A percentile compares a stretch with the other conserved stretches of the same genome.
Conservation (phyloP, 768 basidiomycete genomes). For the Leccinum rimulosum region DNA sequence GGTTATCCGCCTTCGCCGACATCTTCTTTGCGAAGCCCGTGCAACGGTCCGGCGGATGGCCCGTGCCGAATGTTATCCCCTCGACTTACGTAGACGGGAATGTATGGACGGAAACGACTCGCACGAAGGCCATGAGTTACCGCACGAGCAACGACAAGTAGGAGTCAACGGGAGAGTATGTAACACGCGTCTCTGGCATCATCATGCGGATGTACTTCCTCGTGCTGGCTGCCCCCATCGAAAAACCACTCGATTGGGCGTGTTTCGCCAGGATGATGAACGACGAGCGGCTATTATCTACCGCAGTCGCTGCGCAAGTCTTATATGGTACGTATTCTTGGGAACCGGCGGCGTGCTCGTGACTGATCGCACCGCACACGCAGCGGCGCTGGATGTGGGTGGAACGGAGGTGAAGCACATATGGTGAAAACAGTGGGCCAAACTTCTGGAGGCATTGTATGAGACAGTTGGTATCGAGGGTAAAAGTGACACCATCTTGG, state of each 20-base stretch:
- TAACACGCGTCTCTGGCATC: conserved; percentile 60
- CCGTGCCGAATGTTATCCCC: conserved; percentile 64
- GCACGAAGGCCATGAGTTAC: conserved; percentile 56
- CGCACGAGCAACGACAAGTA: conserved; percentile 41
- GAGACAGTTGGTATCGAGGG: conserved; percentile 53
- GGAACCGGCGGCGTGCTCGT: not conserved
- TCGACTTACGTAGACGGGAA: conserved; percentile 47
- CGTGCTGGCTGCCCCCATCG: conserved; percentile 47
- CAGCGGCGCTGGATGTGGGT: conserved; percentile 71
- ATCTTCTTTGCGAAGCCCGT: conserved; percentile 84
- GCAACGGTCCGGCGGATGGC: conserved; percentile 88
- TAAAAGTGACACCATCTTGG: conserved; percentile 40
- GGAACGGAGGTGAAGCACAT: conserved; percentile 56
- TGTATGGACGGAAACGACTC: conserved; percentile 43
- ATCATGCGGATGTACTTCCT: conserved; percentile 87
- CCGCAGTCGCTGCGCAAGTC: conserved; percentile 62
- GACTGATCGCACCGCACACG: conserved; percentile 29
- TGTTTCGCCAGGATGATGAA: conserved; percentile 66
- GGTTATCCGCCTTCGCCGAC: conserved; percentile 55
- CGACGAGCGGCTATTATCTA: conserved; percentile 49
- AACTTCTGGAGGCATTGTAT: conserved; percentile 64
- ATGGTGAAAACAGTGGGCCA: conserved; percentile 81
- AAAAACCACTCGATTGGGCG: conserved; percentile 52
- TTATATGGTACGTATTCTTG: conserved; percentile 50
- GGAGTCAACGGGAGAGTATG: conserved; percentile 62